phyloP scores from a whole-genome alignment of 768 basidiomycete species.

The Daedaleopsis nitida region DNA sequence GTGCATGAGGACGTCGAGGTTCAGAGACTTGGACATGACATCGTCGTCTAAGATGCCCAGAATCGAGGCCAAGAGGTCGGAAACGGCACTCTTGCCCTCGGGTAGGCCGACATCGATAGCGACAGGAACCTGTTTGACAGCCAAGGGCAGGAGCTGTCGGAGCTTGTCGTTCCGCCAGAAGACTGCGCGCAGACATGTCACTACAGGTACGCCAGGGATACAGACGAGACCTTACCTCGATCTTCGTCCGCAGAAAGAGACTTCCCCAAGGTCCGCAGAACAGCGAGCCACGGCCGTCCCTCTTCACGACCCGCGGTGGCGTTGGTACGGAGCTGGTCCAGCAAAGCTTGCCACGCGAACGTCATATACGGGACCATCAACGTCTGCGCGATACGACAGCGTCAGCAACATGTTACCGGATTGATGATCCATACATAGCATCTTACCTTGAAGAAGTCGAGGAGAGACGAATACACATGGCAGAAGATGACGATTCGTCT shows the following conservation, averaged over 20 bases:
- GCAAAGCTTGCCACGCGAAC: constrained; percentile 67
- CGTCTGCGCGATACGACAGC: constrained; percentile 42
- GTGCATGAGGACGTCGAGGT: constrained; percentile 83
- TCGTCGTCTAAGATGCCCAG: constrained; percentile 59
- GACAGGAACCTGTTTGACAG: constrained; percentile 68
- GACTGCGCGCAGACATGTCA: constrained; percentile 43
- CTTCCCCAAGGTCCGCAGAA: constrained; percentile 63
- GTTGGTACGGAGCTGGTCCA: constrained; percentile 61
- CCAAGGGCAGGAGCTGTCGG: constrained; percentile 54
- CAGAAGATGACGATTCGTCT: constrained; percentile 72
- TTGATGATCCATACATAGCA: background rate
- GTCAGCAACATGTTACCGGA: background rate
- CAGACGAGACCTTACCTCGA: constrained; percentile 49
- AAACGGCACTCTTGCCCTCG: constrained; percentile 44
- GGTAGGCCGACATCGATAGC: constrained; percentile 38
- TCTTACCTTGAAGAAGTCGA: constrained; percentile 87
- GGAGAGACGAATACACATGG: constrained; percentile 67
- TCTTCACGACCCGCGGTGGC: constrained; percentile 35
- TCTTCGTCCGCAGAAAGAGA: constrained; percentile 77
- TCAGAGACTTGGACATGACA: constrained; percentile 72
- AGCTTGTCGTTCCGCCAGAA: constrained; percentile 91
- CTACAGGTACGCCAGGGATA: constrained; percentile 2
- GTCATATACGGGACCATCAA: constrained; percentile 93
- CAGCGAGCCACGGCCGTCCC: constrained; percentile 59
- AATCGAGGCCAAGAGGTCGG: constrained; percentile 56